Base-by-base conservation (phyloP, 495 filamentous ascomycete genomes). In the Usnea hakonensis region DNA sequence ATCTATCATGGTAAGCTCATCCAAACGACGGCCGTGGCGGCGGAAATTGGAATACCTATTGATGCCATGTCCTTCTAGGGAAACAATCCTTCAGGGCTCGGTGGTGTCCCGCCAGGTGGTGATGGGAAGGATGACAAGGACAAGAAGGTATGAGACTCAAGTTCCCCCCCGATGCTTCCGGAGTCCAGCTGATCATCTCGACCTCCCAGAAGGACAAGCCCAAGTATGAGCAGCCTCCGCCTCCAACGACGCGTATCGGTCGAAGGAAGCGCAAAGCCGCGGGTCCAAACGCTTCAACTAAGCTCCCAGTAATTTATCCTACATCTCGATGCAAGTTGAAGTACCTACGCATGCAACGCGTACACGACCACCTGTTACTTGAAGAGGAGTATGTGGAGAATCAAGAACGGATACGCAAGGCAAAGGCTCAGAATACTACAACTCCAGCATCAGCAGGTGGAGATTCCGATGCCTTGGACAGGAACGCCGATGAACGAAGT, bases 381-480 rank as follows among this genome's bases (percentile, higher is more conserved):
- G 94, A 99, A 76, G 95, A 97, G 72, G 94, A 97, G 74, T 99
- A 95, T 65, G 95, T 99, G 52, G 91, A 96, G 78, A 99, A 99
- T 72, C 94, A 97, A 77, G 94, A 99, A 74, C 89, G 89, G 19
- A 75, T 97, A 66, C 85, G 94, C 63, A 95, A 95, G 75, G 86
- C 90, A 48, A 97, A 97, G 77, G 86, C 90, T 0, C 91, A 90
- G 71, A 88, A 85, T 48, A 81, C 81, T 37, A 74, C 81, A 14
- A 83, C 80, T 13, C 77, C 87, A 58, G 76, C 79, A 8, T 74
- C 78, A 32, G 76, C 76, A 21, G 76, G 73, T 21, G 78, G 76
- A 36, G 85, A 88, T 67, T 73, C 79, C 32, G 87, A 90, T 64
- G 79, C 83, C 23, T 52, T 83, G 66, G 92, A 92, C 68, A 81